Evolutionary conservation across 768 basidiomycete species (phyloP), one percentile per base, ranked within the genome.

Genomic region (Leccinellum luteum): DNA sequence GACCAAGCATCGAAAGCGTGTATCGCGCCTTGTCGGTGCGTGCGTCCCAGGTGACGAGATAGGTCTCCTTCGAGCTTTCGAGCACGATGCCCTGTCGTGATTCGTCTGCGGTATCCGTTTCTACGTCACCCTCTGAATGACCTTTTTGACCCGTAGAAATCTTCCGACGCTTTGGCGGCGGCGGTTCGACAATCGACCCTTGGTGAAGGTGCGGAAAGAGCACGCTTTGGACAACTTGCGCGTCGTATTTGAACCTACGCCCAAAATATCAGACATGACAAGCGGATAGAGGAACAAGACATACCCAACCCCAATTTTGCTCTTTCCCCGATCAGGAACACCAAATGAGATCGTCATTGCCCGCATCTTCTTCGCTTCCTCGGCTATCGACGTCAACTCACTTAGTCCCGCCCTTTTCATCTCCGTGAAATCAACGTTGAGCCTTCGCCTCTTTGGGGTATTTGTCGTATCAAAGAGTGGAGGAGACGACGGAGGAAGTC

Each of bases 211-310:
- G 61, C 19, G 82, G 79, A 67, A 84, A 84, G 14, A 85, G 70
- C 1, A 76, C 69, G 28, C 71, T 69, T 28, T 73, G 73, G 7
- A 85, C 69, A 3, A 78, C 65, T 5, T 64, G 64, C 0, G 82
- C 77, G 8, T 79, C 72, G 58, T 83, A 85, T 68, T 84, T 84
- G 57, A 79, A 85, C 52, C 84, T 85, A 38, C 34, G 44, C 23
- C 44, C 25, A 53, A n/a, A n/a, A 34, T 21, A 34, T 25, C 49
- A 28, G 53, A 41, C 9, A 52, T 12, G 48, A 48, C 19, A 58
- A 38, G 10, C 17, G 12, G 52, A 4, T 30, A 62, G 35, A 51
- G 21, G 21, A 43, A 27, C n/a, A 10, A 41, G 38, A 73, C 78
- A 17, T 60, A 84, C 83, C 81, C 81, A 61, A 78, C 60, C 49